Base-by-base conservation (phyloP, 768 basidiomycete species). In the Pisolithus tinctorius region DNA sequence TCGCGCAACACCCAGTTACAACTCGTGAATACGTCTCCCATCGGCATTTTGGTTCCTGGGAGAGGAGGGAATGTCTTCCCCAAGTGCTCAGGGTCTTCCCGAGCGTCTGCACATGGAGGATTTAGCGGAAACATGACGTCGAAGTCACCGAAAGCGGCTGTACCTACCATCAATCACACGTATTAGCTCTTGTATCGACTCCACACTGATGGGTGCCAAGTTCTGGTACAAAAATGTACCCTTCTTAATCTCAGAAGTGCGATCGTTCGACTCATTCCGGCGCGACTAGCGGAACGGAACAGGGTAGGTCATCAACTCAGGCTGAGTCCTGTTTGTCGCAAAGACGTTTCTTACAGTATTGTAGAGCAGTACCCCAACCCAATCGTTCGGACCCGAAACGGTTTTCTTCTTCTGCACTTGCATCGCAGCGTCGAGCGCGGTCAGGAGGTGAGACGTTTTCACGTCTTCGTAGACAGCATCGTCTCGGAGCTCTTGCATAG, bases 371-470 rank as follows among this genome's bases (percentile, higher is more conserved):
- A 98, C 86, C 4, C 95, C 96, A 41, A 97, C 83, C 29, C 82
- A 79, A 63, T 98, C 95, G 55, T 83, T 88, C 2, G 95, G 94
- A 5, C 89, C 87, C 4, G 83, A 80, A 27, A 96, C 74, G 25
- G 95, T 88, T 69, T 97, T 97, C 61, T 80, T 83, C 74, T 93
- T 93, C 70, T 91, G 81, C 37, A 96, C 84, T 60, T 89, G 82
- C 71, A 89, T 81, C 0, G 90, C 93, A 9, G 85, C 84, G 54
- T 92, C 81, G 23, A 98, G 77, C 0, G 91, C 89, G 17, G 78
- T 74, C 58, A 84, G 84, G 3, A 97, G 65, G 60, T 93, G 86
- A 51, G 83, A 90, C 1, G 82, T 88, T 61, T 85, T 74, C 37
- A 74, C 71, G 47, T 83, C 78, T 68, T 89, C 80, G 52, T 84